Evolutionary conservation across 441 rosid genomes (phyloP).

Genomic region (Geranium incanum): DNA sequence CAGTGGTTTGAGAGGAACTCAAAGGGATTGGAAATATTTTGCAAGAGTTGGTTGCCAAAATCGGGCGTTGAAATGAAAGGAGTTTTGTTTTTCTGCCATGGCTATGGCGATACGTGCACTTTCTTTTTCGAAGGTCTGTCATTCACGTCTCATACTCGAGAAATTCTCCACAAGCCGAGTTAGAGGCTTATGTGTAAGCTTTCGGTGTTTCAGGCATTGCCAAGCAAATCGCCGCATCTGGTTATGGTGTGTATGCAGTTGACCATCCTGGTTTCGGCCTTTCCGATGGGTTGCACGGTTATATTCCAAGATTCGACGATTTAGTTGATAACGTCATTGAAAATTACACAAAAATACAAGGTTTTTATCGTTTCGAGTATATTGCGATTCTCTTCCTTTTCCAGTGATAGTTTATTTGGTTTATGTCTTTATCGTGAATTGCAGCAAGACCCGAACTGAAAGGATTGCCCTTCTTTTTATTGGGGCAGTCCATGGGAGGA

Average conservation of each 20-base stretch:
- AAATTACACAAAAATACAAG: constrained; percentile 63
- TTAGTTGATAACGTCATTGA: constrained; percentile 67
- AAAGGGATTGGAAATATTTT: constrained; percentile 62
- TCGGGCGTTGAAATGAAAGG: constrained; percentile 54
- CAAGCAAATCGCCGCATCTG: constrained; percentile 51
- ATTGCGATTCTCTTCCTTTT: constrained; percentile 4
- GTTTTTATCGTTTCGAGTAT: constrained; percentile 24
- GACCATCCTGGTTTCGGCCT: constrained; percentile 89
- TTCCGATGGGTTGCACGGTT: constrained; percentile 89
- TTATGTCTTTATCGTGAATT: constrained; percentile 11
- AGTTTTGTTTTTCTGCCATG: constrained; percentile 67
- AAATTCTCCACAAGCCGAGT: background rate
- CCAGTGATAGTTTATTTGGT: background rate
- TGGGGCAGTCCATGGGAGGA: constrained; percentile 98
- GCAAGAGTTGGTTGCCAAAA: constrained; percentile 77
- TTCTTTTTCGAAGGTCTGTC: constrained; percentile 90
- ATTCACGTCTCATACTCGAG: constrained; percentile 9
- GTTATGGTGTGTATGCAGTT: constrained; percentile 70
- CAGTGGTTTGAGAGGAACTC: constrained; percentile 81
- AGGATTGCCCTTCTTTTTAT: constrained; percentile 61
- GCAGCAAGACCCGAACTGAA: constrained; percentile 58
- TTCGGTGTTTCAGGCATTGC: constrained; percentile 59
- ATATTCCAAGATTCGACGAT: constrained; percentile 58
- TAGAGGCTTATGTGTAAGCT: background rate
- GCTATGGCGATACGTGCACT: constrained; percentile 95